phyloP scores from a whole-genome alignment of 768 basidiomycete species.

The Agrocybe praecox region DNA sequence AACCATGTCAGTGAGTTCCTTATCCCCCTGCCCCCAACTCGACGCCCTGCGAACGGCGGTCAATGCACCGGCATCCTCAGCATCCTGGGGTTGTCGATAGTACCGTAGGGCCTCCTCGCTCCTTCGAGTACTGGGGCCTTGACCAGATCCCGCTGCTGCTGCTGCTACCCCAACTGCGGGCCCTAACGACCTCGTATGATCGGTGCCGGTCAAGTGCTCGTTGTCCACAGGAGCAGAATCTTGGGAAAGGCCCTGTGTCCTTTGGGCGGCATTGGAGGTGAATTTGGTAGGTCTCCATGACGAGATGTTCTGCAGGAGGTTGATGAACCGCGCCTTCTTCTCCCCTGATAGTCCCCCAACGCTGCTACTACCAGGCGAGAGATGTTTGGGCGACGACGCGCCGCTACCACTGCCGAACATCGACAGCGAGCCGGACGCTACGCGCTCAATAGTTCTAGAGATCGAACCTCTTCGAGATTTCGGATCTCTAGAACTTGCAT shows the following conservation, averaged over 20 bases:
- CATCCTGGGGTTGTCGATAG: conserved; percentile 20
- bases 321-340: conserved; percentile 26
- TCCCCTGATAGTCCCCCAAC: neutral
- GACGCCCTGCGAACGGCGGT: conserved; percentile 60
- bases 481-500: no score
- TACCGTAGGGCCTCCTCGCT: conserved; percentile 50
- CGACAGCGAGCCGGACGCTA: neutral
- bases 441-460: neutral
- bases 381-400: no score
- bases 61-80: conserved; percentile 3
- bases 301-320: conserved; percentile 22
- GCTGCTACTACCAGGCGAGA: neutral
- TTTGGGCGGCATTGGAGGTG: neutral
- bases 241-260: neutral
- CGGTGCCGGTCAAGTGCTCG: neutral
- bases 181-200: neutral
- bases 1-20: conserved; percentile 35
- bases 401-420: neutral
- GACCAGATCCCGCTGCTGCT: neutral
- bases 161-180: neutral
- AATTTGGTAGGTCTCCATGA: conserved; percentile 32
- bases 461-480: neutral
- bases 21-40: conserved; percentile 61
- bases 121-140: conserved; percentile 24
- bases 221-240: neutral